phyloP scores from a whole-genome alignment of 2,329 filamentous ascomycete genomes.

The Talaromyces amestolkiae region DNA sequence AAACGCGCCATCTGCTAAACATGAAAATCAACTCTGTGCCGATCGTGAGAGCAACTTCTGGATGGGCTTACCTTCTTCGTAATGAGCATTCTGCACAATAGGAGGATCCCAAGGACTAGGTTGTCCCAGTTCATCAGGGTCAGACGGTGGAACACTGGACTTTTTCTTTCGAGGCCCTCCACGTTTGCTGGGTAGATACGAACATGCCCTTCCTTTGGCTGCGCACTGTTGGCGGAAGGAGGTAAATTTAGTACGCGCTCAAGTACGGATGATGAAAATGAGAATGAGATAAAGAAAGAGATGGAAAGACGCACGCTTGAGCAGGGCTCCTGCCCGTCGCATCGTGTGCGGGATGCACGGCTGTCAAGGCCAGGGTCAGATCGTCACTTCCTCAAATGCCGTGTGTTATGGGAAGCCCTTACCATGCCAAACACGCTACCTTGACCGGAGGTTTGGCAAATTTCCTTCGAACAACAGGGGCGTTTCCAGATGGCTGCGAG shows the following conservation, averaged over 20 bases:
- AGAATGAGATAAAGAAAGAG: slow-evolving; percentile 1
- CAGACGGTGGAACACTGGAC: slow-evolving; percentile 26
- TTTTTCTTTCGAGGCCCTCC: slow-evolving; percentile 46
- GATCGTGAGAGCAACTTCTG: neutral
- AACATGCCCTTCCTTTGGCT: slow-evolving; percentile 41
- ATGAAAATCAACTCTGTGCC: slow-evolving; percentile 23
- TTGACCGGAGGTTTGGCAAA: slow-evolving; percentile 47
- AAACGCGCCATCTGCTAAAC: slow-evolving; percentile 35
- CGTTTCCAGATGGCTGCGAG: slow-evolving; percentile 26
- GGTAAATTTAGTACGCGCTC: slow-evolving; percentile 14
- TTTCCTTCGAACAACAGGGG: slow-evolving; percentile 39
- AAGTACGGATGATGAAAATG: neutral
- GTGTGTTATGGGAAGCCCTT: slow-evolving; percentile 21
- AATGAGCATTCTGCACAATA: slow-evolving; percentile 26
- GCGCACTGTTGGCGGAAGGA: slow-evolving; percentile 33
- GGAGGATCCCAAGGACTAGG: slow-evolving; percentile 25
- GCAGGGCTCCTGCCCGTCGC: slow-evolving; percentile 45
- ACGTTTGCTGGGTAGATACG: slow-evolving; percentile 45
- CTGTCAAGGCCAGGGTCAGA: slow-evolving; percentile 26
- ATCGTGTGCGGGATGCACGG: slow-evolving; percentile 44
- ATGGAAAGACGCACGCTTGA: slow-evolving; percentile 37
- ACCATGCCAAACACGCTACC: slow-evolving; percentile 46
- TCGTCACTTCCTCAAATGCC: slow-evolving; percentile 7
- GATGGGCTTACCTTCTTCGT: slow-evolving; percentile 34
- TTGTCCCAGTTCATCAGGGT: slow-evolving; percentile 25